Evolutionary conservation across 176 grass and related monocot species (phyloP).

Genomic region (Elymus sibiricus): DNA sequence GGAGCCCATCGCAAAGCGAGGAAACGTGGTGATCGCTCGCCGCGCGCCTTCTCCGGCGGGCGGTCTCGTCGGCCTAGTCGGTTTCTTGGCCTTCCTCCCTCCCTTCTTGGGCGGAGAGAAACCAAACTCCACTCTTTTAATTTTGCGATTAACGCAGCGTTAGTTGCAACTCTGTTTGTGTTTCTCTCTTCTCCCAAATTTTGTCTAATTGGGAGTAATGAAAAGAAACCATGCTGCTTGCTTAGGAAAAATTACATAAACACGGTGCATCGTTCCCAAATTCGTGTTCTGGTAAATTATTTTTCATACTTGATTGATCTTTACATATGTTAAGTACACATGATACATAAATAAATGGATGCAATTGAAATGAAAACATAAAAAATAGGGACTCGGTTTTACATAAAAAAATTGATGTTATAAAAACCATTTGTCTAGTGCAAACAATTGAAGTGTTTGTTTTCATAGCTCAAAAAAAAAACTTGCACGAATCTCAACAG

Average conservation of each 20-base stretch:
- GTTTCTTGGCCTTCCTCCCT: conserved; percentile 18
- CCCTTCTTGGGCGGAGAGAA: conserved; percentile 3
- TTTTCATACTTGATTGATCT: no score
- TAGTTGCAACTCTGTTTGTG: neutral
- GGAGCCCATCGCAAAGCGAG: conserved; percentile 70
- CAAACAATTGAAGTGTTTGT: no score
- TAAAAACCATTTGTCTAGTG: no score
- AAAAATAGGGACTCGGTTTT: no score
- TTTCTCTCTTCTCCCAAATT: conserved; percentile 1
- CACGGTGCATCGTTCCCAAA: neutral
- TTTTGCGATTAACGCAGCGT: neutral
- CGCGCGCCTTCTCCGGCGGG: neutral
- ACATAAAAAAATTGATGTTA: no score
- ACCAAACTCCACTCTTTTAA: neutral
- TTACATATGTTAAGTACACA: no score
- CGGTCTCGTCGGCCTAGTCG: neutral
- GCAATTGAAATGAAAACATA: no score
- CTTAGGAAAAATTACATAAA: neutral
- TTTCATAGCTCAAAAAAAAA: no score
- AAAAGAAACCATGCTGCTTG: neutral
- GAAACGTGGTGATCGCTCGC: neutral
- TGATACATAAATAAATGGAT: no score
- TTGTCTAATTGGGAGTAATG: conserved; percentile 1
- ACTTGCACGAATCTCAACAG: no score
- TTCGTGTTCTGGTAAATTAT: neutral